Evolutionary conservation across 2,329 filamentous ascomycete genomes (phyloP), one percentile per base, ranked within the genome.

Genomic region (Botryosphaeria dothidea): DNA sequence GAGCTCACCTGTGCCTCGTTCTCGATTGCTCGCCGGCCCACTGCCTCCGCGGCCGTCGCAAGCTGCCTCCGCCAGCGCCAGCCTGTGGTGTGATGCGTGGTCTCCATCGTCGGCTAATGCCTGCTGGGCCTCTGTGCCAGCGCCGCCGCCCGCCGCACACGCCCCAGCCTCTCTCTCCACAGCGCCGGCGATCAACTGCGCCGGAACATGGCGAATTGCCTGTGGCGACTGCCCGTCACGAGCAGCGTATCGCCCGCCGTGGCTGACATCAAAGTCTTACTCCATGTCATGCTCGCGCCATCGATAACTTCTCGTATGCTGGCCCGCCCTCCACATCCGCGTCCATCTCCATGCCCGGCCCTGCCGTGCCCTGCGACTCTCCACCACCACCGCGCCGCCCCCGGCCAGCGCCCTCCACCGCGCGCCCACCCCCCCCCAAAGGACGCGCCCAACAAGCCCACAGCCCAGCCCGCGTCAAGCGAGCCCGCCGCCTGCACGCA

Each of bases 201-300:
- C 34, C 61, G 61, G 61, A 63, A 63, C 61, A 56, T 63, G 61
- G 48, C 61, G 61, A 63, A 54, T 54, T 63, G 61, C 46, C 31
- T 51, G 48, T 56, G 58, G 58, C 58, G 46, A 48, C 58, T 38
- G 45, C 58, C 58, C 58, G 58, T 62, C 58, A 61, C 57, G 57
- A 56, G 52, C 52, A 31, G 36, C 54, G 54, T 58, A 58, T 58
- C 54, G 54, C 54, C 43, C 36, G 29, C 36, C 13, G 54, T 58
- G 54, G 54, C 56, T 60, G 56, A 60, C 56, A 60, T 60, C 56
- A 60, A 60, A 45, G 56, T 60, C 56, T 60, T 60, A 60, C 56
- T 11, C 38, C 38, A 46, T 60, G 41, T 60, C 56, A 46, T 46
- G 56, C 56, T 60, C 56, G 54, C 54, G 54, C 54, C 54, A 58